phyloP scores from a whole-genome alignment of 768 basidiomycete genomes.

The Leucosporidium scottii region DNA sequence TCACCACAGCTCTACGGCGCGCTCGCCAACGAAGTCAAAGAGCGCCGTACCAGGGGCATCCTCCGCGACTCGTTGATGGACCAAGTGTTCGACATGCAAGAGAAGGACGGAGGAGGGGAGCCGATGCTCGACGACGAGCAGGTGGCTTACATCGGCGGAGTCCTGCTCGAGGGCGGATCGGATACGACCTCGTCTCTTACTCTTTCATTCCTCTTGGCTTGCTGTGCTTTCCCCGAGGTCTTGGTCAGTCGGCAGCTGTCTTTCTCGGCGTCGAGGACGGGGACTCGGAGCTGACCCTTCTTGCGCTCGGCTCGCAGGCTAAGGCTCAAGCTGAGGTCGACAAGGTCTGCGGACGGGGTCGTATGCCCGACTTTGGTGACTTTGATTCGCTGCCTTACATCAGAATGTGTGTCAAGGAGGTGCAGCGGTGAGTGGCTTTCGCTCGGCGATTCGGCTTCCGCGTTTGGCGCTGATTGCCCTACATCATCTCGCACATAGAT shows the following conservation, averaged over 20 bases:
- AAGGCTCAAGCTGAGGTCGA: conserved; percentile 25
- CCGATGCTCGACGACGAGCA: conserved; percentile 18
- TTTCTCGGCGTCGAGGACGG: background rate
- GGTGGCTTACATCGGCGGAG: conserved; percentile 26
- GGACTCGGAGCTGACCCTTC: background rate
- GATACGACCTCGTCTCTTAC: conserved; percentile 18
- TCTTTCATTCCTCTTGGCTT: conserved; percentile 6
- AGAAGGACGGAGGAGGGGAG: background rate
- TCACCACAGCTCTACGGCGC: conserved; percentile 8
- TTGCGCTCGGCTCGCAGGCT: background rate
- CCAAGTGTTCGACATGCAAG: conserved; percentile 6
- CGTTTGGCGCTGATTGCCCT: no score
- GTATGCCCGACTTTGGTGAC: conserved; percentile 20
- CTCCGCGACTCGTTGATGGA: conserved; percentile 8
- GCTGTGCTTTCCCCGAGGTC: conserved; percentile 2
- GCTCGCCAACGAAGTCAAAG: conserved; percentile 9
- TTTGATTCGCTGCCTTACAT: conserved; percentile 20
- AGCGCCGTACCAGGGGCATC: conserved; percentile 7
- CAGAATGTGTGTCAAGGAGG: conserved; percentile 20
- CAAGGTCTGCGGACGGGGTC: conserved; percentile 13
- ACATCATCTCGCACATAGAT: background rate
- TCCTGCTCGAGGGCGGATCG: conserved; percentile 20
- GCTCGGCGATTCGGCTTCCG: no score
- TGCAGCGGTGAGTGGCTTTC: conserved; percentile 3
- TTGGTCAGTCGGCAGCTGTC: conserved; percentile 5